A percentile compares a stretch with the other conserved stretches of the same genome.
Conservation (phyloP, 2,329 filamentous ascomycete genomes). For the Neopestalotiopsis sp. region DNA sequence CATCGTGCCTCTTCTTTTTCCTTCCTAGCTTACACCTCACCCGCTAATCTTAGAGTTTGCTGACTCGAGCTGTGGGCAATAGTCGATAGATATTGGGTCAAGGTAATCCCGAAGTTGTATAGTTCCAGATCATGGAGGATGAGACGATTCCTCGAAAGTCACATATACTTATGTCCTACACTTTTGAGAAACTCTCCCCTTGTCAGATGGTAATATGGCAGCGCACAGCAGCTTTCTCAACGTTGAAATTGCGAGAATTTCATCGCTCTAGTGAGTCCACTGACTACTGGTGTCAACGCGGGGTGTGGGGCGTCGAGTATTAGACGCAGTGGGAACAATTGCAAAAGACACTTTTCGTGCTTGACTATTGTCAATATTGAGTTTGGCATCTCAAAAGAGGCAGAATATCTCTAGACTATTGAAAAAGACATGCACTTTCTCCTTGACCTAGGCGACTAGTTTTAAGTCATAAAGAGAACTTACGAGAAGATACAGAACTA, state of each 20-base stretch:
- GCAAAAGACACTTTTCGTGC: too few relatives aligned
- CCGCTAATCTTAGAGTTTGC: background rate
- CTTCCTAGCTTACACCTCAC: background rate
- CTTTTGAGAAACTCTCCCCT: background rate
- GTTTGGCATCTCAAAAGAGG: too few relatives aligned
- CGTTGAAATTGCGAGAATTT: background rate
- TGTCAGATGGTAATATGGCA: background rate
- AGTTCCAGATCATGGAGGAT: background rate
- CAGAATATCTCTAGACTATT: too few relatives aligned
- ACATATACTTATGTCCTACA: background rate
- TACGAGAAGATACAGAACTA: background rate
- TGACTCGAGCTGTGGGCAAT: background rate
- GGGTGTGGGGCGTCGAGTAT: background rate
- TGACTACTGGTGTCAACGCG: background rate
- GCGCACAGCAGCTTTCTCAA: background rate
- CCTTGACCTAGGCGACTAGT: too few relatives aligned
- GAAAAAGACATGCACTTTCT: too few relatives aligned
- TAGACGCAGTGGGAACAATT: too few relatives aligned
- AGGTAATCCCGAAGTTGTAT: background rate
- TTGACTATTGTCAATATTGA: too few relatives aligned
- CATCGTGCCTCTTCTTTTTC: slow-evolving; percentile 2
- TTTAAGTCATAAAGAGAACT: background rate
- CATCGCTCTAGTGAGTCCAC: background rate
- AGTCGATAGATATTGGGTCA: background rate
- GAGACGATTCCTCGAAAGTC: background rate